Evolutionary conservation across 192 early-diverging fungal genomes (phyloP).

Genomic region (Piromyces finnis): DNA sequence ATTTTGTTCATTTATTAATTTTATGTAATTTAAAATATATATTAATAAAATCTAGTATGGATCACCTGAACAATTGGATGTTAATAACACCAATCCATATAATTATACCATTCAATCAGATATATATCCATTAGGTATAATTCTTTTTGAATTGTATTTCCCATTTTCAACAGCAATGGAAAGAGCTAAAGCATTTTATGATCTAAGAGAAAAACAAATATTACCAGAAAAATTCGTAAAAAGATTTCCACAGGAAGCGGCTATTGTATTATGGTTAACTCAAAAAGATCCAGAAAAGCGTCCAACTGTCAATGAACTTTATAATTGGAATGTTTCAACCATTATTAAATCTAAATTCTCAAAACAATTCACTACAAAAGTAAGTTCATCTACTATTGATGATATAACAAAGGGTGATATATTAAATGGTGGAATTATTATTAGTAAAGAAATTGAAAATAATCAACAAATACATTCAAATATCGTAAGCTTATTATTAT

Average conservation of each 20-base stretch:
- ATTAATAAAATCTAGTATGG: background rate
- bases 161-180: constrained; percentile 86
- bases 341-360: background rate
- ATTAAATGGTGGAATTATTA: background rate
- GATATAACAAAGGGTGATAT: background rate
- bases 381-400: background rate
- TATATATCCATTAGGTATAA: constrained; percentile 89
- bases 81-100: background rate
- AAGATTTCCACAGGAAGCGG: constrained; percentile 56
- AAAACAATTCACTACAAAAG: background rate
- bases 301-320: constrained; percentile 36
- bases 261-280: constrained; percentile 71
- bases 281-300: constrained; percentile 47
- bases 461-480: background rate
- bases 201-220: constrained; percentile 38
- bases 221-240: constrained; percentile 49
- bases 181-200: constrained; percentile 45
- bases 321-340: background rate
- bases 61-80: constrained; percentile 5
- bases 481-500: no score
- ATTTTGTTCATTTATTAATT: no score
- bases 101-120: constrained; percentile 35
- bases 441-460: background rate
- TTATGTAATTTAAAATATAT: no score
- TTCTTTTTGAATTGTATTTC: constrained; percentile 87